phyloP scores from a whole-genome alignment of 441 rosid species.

The Eugenia klotzschiana region DNA sequence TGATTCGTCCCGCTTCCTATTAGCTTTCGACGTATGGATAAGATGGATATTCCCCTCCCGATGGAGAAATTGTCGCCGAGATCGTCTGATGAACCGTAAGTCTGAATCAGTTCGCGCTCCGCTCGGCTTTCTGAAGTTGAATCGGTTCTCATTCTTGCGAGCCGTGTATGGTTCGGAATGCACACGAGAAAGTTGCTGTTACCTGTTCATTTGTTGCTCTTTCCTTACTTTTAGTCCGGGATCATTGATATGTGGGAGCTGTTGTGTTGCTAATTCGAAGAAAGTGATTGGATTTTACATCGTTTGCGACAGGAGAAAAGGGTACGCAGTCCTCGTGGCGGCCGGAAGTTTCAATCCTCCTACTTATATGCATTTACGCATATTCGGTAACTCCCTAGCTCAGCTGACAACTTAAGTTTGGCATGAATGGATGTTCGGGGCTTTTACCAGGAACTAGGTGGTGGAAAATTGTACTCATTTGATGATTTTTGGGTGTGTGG shows the following conservation, averaged over 20 bases:
- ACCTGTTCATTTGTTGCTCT: not conserved
- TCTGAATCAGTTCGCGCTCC: not conserved
- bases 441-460: not conserved
- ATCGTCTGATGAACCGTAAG: not conserved
- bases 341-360: constrained; percentile 97
- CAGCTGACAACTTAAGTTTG: not conserved
- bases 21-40: not conserved
- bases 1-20: not conserved
- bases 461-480: not conserved
- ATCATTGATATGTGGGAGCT: not conserved
- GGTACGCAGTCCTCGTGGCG: constrained; percentile 57
- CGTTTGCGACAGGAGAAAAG: constrained; percentile 9
- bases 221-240: not conserved
- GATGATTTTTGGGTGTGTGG: not conserved
- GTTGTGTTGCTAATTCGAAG: not conserved
- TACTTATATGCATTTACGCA: constrained; percentile 81
- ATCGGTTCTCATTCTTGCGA: not conserved
- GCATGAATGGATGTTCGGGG: not conserved
- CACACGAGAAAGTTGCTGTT: not conserved
- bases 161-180: not conserved
- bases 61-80: constrained; percentile 23
- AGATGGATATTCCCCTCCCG: constrained; percentile 41
- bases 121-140: not conserved
- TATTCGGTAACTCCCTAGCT: constrained; percentile 26
- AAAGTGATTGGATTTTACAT: not conserved